Evolutionary conservation across 225 moss, liverwort and hornwort species (phyloP).

Genomic region (Pseudisothecium myosuroides): DNA sequence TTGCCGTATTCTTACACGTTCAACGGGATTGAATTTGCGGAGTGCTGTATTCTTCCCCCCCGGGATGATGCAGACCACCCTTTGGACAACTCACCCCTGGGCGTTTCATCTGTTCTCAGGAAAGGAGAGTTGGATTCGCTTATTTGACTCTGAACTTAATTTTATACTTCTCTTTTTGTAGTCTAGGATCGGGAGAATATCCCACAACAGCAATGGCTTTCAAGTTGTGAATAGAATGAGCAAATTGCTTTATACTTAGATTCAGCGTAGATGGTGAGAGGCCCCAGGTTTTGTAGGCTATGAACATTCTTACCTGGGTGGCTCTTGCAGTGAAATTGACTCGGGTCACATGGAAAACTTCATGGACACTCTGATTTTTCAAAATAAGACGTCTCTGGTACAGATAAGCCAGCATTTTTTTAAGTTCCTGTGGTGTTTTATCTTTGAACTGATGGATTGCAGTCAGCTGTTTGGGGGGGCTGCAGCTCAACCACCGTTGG

Average conservation of each 20-base stretch:
- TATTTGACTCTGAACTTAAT: constrained; percentile 24
- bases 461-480: not conserved
- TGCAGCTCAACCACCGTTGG: not conserved
- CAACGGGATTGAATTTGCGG: constrained; percentile 54
- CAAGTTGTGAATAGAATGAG: constrained; percentile 10
- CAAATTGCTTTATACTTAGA: not conserved
- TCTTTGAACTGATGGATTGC: not conserved
- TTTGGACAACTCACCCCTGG: constrained; percentile 30
- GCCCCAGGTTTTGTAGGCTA: not conserved
- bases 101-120: constrained; percentile 65
- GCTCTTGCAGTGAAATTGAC: not conserved
- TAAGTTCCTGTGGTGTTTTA: not conserved
- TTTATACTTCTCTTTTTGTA: not conserved
- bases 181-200: not conserved
- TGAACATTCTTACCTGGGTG: not conserved
- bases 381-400: not conserved
- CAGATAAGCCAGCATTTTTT: not conserved
- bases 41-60: constrained; percentile 76
- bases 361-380: not conserved
- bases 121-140: constrained; percentile 68
- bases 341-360: not conserved
- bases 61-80: constrained; percentile 38
- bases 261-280: not conserved
- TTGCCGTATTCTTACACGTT: constrained; percentile 74
- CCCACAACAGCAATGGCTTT: not conserved